Conservation (phyloP, 164 flowering plant species). For the Vitis riparia region DNA sequence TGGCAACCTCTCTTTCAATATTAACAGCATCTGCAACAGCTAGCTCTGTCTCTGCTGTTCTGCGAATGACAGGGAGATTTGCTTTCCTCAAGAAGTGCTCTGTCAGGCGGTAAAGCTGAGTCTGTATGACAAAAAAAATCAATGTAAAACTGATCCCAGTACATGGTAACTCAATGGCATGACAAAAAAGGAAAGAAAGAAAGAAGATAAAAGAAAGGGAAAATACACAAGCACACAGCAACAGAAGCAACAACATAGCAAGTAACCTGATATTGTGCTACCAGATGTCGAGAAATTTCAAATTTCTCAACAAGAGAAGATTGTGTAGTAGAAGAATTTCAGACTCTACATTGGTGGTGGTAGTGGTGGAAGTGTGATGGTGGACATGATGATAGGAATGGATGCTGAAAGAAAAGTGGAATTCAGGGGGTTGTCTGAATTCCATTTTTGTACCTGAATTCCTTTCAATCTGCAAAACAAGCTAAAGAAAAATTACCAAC, state of each 20-base stretch:
- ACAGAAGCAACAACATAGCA: no score
- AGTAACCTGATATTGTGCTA: not conserved
- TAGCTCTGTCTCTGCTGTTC: conserved; percentile 84
- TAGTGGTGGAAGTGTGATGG: not conserved
- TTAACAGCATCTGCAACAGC: conserved; percentile 96
- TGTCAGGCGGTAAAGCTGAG: conserved; percentile 82
- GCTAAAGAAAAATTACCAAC: not conserved
- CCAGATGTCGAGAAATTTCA: not conserved
- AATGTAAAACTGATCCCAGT: not conserved
- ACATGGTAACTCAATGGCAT: not conserved
- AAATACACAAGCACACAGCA: no score
- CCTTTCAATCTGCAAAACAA: not conserved
- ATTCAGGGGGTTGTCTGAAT: not conserved
- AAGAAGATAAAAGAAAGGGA: no score
- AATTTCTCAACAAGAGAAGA: not conserved
- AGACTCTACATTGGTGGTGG: no score
- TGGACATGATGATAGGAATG: not conserved
- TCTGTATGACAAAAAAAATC: conserved; percentile 40
- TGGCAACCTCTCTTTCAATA: conserved; percentile 75
- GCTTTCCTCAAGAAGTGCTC: conserved; percentile 76
- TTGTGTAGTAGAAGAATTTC: not conserved
- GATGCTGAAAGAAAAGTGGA: not conserved
- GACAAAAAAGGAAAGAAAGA: not conserved
- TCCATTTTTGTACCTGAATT: not conserved
- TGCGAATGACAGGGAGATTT: conserved; percentile 55